A percentile compares a stretch with the other conserved stretches of the same genome.
Evolutionary conservation across 2,329 filamentous ascomycete species (phyloP).

Genomic region (Claviceps paspali): DNA sequence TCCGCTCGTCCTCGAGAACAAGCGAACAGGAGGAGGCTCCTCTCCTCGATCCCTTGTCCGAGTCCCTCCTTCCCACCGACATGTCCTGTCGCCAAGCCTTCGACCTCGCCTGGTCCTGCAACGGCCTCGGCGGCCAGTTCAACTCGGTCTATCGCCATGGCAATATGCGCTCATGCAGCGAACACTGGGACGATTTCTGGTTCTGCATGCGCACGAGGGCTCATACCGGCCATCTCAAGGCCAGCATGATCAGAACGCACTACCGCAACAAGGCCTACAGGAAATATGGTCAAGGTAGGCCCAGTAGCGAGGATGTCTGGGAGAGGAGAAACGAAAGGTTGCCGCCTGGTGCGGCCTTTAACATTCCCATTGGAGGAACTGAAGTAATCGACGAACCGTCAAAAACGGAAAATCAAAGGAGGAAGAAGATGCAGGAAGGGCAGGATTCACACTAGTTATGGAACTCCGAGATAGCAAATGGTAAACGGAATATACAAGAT

Average conservation of each 20-base stretch:
- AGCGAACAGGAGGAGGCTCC: slow-evolving; percentile 11
- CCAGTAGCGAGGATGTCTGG: slow-evolving; percentile 87
- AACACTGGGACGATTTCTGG: slow-evolving; percentile 90
- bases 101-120: slow-evolving; percentile 88
- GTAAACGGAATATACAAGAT: no score
- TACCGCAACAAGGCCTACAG: slow-evolving; percentile 51
- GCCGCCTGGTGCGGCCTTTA: slow-evolving; percentile 29
- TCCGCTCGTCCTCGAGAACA: slow-evolving; percentile 16
- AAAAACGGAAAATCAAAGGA: slow-evolving; percentile 18
- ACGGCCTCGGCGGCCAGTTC: slow-evolving; percentile 81
- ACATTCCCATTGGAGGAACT: slow-evolving; percentile 21
- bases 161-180: slow-evolving; percentile 56
- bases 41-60: slow-evolving; percentile 34
- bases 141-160: slow-evolving; percentile 84
- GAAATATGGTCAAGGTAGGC: slow-evolving; percentile 45
- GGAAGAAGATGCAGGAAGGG: slow-evolving; percentile 20
- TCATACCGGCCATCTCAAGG: slow-evolving; percentile 42
- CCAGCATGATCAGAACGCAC: slow-evolving; percentile 46
- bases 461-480: no score
- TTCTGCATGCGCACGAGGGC: slow-evolving; percentile 83
- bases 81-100: slow-evolving; percentile 89
- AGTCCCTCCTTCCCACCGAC: slow-evolving; percentile 58
- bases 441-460: slow-evolving; percentile 6
- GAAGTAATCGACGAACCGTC: slow-evolving; percentile 27
- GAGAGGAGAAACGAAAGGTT: slow-evolving; percentile 51